phyloP scores from a whole-genome alignment of 2,329 filamentous ascomycete species.

The Allantophomopsis cytisporea region DNA sequence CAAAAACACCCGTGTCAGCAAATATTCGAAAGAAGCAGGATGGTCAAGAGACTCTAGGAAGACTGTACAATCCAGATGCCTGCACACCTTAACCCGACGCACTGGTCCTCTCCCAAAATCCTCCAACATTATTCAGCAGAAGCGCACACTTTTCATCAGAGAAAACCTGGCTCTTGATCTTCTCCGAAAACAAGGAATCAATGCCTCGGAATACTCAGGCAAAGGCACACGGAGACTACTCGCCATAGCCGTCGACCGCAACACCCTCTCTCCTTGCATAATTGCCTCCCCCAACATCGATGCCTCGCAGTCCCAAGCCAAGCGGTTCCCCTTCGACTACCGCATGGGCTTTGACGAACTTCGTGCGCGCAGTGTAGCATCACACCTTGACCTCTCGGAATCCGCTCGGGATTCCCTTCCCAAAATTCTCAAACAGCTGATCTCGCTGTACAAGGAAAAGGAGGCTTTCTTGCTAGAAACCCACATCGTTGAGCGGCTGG shows the following conservation, averaged over 20 bases:
- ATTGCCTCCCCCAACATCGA: constrained; percentile 34
- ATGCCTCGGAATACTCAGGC: constrained; percentile 22
- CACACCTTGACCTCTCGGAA: constrained; percentile 34
- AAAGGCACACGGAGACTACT: constrained; percentile 33
- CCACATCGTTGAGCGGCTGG: constrained; percentile 25
- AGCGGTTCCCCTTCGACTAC: constrained; percentile 51
- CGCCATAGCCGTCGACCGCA: constrained; percentile 52
- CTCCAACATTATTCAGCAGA: constrained; percentile 18
- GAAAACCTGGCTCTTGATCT: constrained; percentile 38
- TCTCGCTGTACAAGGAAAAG: constrained; percentile 45
- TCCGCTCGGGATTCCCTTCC: constrained; percentile 27
- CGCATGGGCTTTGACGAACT: constrained; percentile 27
- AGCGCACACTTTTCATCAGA: constrained; percentile 39
- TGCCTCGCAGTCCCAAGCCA: constrained; percentile 27
- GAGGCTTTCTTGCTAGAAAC: constrained; percentile 51
- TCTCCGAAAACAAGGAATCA: constrained; percentile 34
- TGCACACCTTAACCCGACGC: constrained; percentile 30
- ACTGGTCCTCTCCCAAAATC: constrained; percentile 1
- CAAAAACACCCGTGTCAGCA: constrained; percentile 20
- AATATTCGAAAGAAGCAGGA: constrained; percentile 18
- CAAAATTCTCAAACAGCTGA: constrained; percentile 36
- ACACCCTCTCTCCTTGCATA: constrained; percentile 47
- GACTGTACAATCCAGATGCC: constrained; percentile 30
- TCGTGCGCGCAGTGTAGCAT: constrained; percentile 24
- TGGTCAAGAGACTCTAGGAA: too few relatives aligned